Evolutionary conservation across 2,329 filamentous ascomycete genomes (phyloP), one percentile per base, ranked within the genome.

Genomic region (Fusarium cyanostomum): DNA sequence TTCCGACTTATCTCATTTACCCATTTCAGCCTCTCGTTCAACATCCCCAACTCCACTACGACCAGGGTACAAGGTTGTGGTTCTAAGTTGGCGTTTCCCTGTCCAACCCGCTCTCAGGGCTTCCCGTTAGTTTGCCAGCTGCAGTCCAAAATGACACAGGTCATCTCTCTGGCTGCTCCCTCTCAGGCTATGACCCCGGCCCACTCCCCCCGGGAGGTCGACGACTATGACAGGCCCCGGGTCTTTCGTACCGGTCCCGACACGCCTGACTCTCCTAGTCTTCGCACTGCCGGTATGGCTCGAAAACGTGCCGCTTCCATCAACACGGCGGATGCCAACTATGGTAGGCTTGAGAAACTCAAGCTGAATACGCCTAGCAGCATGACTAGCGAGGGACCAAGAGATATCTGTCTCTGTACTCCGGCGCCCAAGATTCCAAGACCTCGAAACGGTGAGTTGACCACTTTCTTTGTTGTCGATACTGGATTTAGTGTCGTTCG

Each of bases 371-470:
- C 73, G 26, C 66, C 73, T n/a, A 64, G 56, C 42, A 70, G 59
- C 27, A 69, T 72, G 68, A 69, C 69, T 49, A 67, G 66, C 34
- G 74, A 76, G 38, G 67, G 63, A n/a, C 59, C 71, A 30, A 71
- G 76, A 49, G 82, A 84, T 42, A 82, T 86, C 30, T 87, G 85
- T 73, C 77, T 86, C 60, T 87, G 85, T 68, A 80, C 82, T 11
- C 82, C 83, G 39, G 79, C 81, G 15, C 84, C 84, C 5, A 87
- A 86, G 70, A 82, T 87, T 42, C 85, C 84, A 4, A 78, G 85
- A 54, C 85, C 85, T 52, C 78, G 84, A 42, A 87, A 87, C 70
- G 84, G 85, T 87, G 76, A 77, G 84, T 78, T 38, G 11, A 13
- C 30, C 35, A 28, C n/a, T 46, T 58, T 50, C 52, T 62, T 64